Conservation (phyloP, 768 basidiomycete species). For the Galerina marginata region DNA sequence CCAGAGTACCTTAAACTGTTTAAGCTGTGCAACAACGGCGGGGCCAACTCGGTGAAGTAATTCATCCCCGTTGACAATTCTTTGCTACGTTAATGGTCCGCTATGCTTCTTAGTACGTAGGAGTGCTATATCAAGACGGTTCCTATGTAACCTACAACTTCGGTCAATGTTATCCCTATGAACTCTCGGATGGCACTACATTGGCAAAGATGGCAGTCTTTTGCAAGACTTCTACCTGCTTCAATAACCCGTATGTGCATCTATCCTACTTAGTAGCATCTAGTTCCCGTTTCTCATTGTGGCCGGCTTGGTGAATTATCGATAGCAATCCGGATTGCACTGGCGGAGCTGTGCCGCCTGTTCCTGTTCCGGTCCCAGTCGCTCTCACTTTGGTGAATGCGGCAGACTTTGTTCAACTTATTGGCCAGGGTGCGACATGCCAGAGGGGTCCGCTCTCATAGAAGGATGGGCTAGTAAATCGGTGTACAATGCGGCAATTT, state of each 20-base stretch:
- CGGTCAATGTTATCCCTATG: constrained; percentile 9
- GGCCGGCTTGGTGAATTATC: neutral
- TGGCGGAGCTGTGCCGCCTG: constrained; percentile 30
- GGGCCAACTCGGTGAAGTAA: neutral
- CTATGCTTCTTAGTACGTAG: constrained; percentile 20
- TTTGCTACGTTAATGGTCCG: too few relatives aligned
- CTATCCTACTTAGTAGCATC: neutral
- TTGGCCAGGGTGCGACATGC: constrained; percentile 31
- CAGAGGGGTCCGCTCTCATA: constrained; percentile 18
- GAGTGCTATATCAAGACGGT: constrained; percentile 19
- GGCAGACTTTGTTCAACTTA: constrained; percentile 24
- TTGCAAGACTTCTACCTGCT: constrained; percentile 25
- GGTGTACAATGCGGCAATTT: too few relatives aligned
- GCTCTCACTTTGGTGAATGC: constrained; percentile 23
- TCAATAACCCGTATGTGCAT: constrained; percentile 26
- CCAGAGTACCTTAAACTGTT: neutral
- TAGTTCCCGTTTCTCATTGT: neutral
- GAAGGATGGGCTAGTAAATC: too few relatives aligned
- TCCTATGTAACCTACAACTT: constrained; percentile 17
- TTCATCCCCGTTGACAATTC: neutral
- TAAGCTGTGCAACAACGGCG: neutral
- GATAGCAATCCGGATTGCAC: constrained; percentile 32
- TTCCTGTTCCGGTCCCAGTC: constrained; percentile 21
- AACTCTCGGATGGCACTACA: neutral
- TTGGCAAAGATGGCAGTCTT: constrained; percentile 26